These are phyloP conservation scores for Suhomyces terraborum DNA, from an alignment of 1,139 yeast genomes.

Conservation along the genomic window DNA sequence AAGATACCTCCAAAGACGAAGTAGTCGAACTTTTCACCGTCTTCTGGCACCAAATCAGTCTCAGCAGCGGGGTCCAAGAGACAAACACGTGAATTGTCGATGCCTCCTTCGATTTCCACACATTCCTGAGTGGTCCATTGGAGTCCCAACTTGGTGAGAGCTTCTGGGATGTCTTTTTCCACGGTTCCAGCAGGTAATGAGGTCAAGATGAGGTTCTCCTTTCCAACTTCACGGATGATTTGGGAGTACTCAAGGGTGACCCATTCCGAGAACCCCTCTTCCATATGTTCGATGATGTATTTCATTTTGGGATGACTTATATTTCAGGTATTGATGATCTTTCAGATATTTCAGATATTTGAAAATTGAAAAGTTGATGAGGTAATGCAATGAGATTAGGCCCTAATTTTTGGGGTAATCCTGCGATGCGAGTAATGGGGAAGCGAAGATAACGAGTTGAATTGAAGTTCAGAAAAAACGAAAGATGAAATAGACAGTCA, in stretches of 20 bases:
- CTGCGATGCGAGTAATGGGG: too few species aligned
- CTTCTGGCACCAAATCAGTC: constrained; percentile 70
- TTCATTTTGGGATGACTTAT: constrained; percentile 58
- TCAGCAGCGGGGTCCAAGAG: constrained; percentile 87
- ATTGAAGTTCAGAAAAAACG: too few species aligned
- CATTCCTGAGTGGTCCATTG: constrained; percentile 84
- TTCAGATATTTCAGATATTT: constrained; percentile 2
- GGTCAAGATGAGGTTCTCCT: constrained; percentile 70
- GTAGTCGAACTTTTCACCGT: constrained; percentile 67
- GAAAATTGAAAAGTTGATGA: too few species aligned
- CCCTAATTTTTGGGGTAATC: too few species aligned
- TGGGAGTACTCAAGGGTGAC: constrained; percentile 83
- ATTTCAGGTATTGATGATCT: neutral
- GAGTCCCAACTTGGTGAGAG: constrained; percentile 61
- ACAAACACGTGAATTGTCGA: constrained; percentile 63
- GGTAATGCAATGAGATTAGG: too few species aligned
- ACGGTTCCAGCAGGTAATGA: constrained; percentile 71
- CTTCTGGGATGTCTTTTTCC: constrained; percentile 63
- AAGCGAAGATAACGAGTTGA: too few species aligned
- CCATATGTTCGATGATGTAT: constrained; percentile 96
- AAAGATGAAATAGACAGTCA: too few species aligned
- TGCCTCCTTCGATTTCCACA: constrained; percentile 45
- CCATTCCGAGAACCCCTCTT: constrained; percentile 96
- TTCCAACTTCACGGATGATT: constrained; percentile 80
- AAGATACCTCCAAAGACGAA: constrained; percentile 95